Conservation (phyloP, 2,329 filamentous ascomycete genomes). For the Fonsecaea multimorphosa region DNA sequence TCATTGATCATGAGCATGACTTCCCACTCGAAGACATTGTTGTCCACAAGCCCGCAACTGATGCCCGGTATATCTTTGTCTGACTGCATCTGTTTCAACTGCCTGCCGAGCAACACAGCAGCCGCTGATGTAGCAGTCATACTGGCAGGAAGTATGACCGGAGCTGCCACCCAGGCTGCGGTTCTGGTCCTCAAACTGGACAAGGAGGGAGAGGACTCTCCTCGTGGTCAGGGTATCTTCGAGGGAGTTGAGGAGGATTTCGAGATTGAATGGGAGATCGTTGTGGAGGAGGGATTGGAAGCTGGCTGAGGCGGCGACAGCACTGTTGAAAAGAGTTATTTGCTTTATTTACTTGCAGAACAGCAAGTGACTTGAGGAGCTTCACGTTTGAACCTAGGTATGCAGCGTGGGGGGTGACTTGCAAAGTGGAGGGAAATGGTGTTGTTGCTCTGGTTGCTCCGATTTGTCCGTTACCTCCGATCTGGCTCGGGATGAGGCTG, state of each 20-base stretch:
- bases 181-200: too few relatives aligned
- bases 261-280: neutral
- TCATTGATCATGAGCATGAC: constrained; percentile 99
- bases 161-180: neutral
- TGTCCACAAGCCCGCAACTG: constrained; percentile 84
- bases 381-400: neutral
- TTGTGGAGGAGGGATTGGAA: neutral
- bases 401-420: neutral
- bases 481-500: neutral
- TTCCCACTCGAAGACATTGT: constrained; percentile 96
- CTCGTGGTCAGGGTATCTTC: neutral
- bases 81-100: constrained; percentile 92
- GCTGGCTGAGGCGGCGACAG: neutral
- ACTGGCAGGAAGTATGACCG: neutral
- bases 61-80: constrained; percentile 93
- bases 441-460: neutral
- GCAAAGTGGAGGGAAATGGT: too few relatives aligned
- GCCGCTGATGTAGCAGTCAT: constrained; percentile 61
- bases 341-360: neutral
- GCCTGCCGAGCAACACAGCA: constrained; percentile 76
- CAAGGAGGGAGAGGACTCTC: neutral
- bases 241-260: neutral
- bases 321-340: neutral
- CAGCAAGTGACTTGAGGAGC: neutral
- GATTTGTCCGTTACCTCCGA: constrained; percentile 1